Conservation (phyloP, 768 basidiomycete genomes). For the Amanita muscaria region DNA sequence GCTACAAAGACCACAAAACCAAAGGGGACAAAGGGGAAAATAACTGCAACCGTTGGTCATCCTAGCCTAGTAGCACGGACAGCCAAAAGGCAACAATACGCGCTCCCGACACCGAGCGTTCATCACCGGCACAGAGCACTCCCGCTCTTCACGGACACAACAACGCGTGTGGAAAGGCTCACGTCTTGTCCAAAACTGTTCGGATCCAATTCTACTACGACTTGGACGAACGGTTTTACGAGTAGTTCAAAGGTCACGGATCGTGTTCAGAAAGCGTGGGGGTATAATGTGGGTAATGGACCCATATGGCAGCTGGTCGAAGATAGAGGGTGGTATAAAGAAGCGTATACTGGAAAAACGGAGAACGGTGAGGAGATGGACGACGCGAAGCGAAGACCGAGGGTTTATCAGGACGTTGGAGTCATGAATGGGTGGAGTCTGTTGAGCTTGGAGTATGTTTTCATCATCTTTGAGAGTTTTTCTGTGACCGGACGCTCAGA, state of each 20-base stretch:
- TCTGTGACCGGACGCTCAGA: slow-evolving; percentile 6
- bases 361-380: slow-evolving; percentile 25
- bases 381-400: slow-evolving; percentile 49
- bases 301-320: slow-evolving; percentile 75
- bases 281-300: slow-evolving; percentile 65
- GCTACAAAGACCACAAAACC: not conserved
- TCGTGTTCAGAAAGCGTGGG: slow-evolving; percentile 63
- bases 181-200: slow-evolving; percentile 42
- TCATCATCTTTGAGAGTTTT: slow-evolving; percentile 3
- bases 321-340: slow-evolving; percentile 74
- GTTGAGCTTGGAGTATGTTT: slow-evolving; percentile 39
- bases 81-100: slow-evolving; percentile 43
- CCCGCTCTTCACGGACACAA: slow-evolving; percentile 44
- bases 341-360: slow-evolving; percentile 25
- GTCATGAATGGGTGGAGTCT: slow-evolving; percentile 39
- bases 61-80: slow-evolving; percentile 28
- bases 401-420: slow-evolving; percentile 40
- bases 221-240: slow-evolving; percentile 51
- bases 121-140: slow-evolving; percentile 69
- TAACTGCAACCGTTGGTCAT: too few relatives aligned
- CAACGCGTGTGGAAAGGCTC: slow-evolving; percentile 55
- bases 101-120: slow-evolving; percentile 53
- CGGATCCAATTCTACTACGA: slow-evolving; percentile 25
- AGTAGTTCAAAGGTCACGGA: slow-evolving; percentile 37
- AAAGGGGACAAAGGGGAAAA: too few relatives aligned